Percentiles rank a stretch among this genome's conserved stretches.
Evolutionary conservation across 2,329 filamentous ascomycete species (phyloP).

Genomic region (Arachnomyces sp.): DNA sequence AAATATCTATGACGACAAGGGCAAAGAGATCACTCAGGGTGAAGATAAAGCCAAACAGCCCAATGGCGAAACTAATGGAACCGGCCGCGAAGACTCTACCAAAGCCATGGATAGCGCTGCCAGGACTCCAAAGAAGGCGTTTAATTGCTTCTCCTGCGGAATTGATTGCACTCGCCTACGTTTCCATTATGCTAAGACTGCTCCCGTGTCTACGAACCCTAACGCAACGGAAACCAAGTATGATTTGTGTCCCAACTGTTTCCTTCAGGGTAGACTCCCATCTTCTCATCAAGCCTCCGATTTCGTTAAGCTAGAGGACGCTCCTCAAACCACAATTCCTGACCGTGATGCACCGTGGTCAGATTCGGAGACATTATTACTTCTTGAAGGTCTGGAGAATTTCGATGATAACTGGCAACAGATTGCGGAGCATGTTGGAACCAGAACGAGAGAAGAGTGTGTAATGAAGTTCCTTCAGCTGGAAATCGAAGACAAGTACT

Average conservation of each 20-base stretch:
- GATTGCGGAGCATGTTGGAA: constrained; percentile 85
- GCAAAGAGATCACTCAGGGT: constrained; percentile 69
- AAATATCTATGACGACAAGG: constrained; percentile 89
- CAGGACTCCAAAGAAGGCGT: constrained; percentile 55
- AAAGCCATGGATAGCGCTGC: constrained; percentile 54
- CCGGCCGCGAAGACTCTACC: constrained; percentile 49
- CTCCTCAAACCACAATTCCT: constrained; percentile 65
- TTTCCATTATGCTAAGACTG: constrained; percentile 60
- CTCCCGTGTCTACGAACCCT: constrained; percentile 50
- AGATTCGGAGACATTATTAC: constrained; percentile 76
- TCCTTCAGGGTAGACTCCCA: constrained; percentile 74
- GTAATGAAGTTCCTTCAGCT: constrained; percentile 93
- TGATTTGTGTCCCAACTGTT: constrained; percentile 87
- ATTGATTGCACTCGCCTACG: constrained; percentile 73
- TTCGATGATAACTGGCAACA: constrained; percentile 95
- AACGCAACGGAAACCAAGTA: constrained; percentile 57
- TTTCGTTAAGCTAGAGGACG: constrained; percentile 84
- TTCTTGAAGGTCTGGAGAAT: constrained; percentile 83
- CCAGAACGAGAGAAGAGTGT: constrained; percentile 87
- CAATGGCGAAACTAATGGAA: constrained; percentile 67
- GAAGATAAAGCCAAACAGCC: constrained; percentile 57
- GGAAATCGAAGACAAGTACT: constrained; percentile 94
- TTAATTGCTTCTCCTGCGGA: constrained; percentile 85
- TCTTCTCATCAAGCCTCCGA: constrained; percentile 68
- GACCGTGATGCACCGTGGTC: constrained; percentile 86